These are phyloP conservation scores for Talaromyces sp. DNA, from an alignment of 2,329 filamentous ascomycete genomes.

Conservation along the genomic window DNA sequence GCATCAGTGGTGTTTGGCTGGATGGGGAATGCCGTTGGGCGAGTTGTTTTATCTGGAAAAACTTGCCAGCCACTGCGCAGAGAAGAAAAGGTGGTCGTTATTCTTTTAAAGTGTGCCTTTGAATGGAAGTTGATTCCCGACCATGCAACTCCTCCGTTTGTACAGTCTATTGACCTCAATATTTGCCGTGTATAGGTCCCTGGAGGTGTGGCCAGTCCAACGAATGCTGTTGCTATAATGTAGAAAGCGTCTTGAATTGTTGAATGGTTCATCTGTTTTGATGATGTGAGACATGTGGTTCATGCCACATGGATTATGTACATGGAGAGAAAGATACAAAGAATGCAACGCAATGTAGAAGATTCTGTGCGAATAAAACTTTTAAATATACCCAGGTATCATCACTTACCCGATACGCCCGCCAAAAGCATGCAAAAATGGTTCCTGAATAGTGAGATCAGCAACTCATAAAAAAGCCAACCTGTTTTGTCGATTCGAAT, in stretches of 20 bases:
- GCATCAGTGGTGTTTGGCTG: constrained; percentile 29
- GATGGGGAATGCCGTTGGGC: constrained; percentile 30
- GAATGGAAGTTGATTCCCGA: constrained; percentile 21
- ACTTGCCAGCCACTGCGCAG: constrained; percentile 27
- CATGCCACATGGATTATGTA: constrained; percentile 3
- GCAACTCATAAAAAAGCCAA: not conserved
- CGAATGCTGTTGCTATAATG: constrained; percentile 44
- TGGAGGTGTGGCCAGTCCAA: constrained; percentile 43
- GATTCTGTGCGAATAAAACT: not conserved
- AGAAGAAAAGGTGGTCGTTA: constrained; percentile 28
- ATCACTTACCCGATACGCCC: constrained; percentile 16
- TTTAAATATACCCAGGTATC: constrained; percentile 22
- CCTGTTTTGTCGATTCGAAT: not conserved
- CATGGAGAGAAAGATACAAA: constrained; percentile 1
- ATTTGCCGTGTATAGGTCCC: constrained; percentile 29
- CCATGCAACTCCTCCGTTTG: not conserved
- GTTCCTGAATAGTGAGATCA: not conserved
- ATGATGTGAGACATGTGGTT: not conserved
- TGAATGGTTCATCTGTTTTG: not conserved
- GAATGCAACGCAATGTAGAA: not conserved
- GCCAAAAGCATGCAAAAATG: constrained; percentile 18
- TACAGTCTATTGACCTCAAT: not conserved
- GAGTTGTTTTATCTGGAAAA: constrained; percentile 33
- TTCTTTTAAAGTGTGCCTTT: constrained; percentile 31
- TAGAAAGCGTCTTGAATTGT: constrained; percentile 18